Evolutionary conservation across 2,329 filamentous ascomycete species (phyloP).

Genomic region (Diaporthe australafricana): DNA sequence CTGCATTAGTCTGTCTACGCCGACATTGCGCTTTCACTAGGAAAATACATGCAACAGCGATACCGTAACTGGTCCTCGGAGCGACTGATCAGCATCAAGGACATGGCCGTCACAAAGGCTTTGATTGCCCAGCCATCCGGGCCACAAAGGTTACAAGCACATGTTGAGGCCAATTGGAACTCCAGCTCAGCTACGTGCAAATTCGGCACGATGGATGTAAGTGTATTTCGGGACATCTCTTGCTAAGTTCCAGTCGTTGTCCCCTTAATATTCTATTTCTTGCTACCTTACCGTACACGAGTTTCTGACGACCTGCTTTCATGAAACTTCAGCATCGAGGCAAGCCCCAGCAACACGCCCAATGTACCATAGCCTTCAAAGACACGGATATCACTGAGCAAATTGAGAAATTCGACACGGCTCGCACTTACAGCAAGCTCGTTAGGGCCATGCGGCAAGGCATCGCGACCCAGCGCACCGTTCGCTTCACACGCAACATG

Average conservation of each 20-base stretch:
- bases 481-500: slow-evolving; percentile 78
- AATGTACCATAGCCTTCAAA: slow-evolving; percentile 65
- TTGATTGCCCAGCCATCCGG: slow-evolving; percentile 64
- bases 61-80: slow-evolving; percentile 71
- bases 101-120: slow-evolving; percentile 72
- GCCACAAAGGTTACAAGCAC: slow-evolving; percentile 67
- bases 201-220: slow-evolving; percentile 67
- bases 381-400: background rate
- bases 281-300: background rate
- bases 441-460: slow-evolving; percentile 69
- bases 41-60: slow-evolving; percentile 75
- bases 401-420: slow-evolving; percentile 3
- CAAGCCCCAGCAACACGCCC: slow-evolving; percentile 75
- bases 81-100: slow-evolving; percentile 73
- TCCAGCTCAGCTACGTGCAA: slow-evolving; percentile 71
- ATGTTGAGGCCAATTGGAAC: slow-evolving; percentile 68
- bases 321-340: slow-evolving; percentile 43
- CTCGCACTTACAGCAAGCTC: slow-evolving; percentile 67
- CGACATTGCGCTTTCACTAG: slow-evolving; percentile 63
- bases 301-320: background rate
- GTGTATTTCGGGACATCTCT: background rate
- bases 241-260: too few species aligned
- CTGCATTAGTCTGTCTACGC: slow-evolving; percentile 52
- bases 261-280: too few species aligned
- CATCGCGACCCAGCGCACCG: slow-evolving; percentile 73